Base-by-base conservation (phyloP, 192 early-diverging fungal genomes). In the Coemansia sp. region DNA sequence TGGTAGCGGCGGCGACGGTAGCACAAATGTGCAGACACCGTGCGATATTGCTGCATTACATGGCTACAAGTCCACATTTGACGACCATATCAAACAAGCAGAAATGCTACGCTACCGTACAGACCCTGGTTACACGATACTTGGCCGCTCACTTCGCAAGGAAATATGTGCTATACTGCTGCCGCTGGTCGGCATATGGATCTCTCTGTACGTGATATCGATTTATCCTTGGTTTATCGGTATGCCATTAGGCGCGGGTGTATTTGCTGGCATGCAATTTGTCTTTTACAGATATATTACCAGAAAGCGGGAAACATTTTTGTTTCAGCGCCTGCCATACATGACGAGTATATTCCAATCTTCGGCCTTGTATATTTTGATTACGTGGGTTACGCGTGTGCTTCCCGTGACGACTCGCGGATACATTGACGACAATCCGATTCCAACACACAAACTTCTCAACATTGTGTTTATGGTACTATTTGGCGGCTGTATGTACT, bases 291-390 rank as follows among this genome's bases (percentile, higher is more conserved):
- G 78, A 56, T 84, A 87, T 56, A 72, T 96, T 19, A 75, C 88
- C 59, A 63, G 68, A 27, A 66, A 85, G 61, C 69, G 72, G 32
- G 70, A 61, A 3, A 75, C 79, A 10, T 82, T 85, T 61, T 80
- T 84, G 19, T 71, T 97, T 59, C 80, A 86, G 62, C 74, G 84
- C 63, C 93, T 93, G 42, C 96, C 96, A 0, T 94, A 93, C 59
- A 85, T 90, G 60, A 90, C 91, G 1, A 86, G 88, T 51, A 88
- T 98, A 64, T 93, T 93, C 68, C 96, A 98, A 80, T 84, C 92
- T 3, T 91, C 91, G 2, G 84, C 94, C 10, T 84, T 96, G 64
- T 91, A 85, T 73, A 86, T 89, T 6, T 63, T 85, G 19, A 21
- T 87, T 20, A 84, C 86, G 4, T 97, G 92, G 92, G 11, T 85